phyloP scores from a whole-genome alignment of 345 rosid species.

The Balakata baccata region DNA sequence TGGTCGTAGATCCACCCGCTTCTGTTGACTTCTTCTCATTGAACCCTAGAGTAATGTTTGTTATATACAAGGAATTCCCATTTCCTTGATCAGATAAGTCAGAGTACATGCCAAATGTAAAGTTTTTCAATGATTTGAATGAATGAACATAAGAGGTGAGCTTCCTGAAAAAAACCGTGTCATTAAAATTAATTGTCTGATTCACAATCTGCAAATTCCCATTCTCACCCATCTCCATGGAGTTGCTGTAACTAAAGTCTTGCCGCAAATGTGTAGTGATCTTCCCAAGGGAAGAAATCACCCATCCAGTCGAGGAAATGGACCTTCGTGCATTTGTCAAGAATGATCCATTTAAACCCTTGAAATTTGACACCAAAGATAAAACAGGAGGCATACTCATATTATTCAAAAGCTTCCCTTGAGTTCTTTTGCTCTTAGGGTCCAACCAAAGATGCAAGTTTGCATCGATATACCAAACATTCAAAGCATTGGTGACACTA shows the following conservation, averaged over 20 bases:
- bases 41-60: slow-evolving; percentile 56
- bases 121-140: slow-evolving; percentile 44
- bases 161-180: slow-evolving; percentile 36
- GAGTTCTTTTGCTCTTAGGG: slow-evolving; percentile 35
- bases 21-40: slow-evolving; percentile 45
- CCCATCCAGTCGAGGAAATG: slow-evolving; percentile 54
- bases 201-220: slow-evolving; percentile 56
- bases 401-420: slow-evolving; percentile 56
- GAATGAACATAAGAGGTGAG: slow-evolving; percentile 23
- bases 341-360: slow-evolving; percentile 58
- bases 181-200: slow-evolving; percentile 55
- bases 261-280: slow-evolving; percentile 52
- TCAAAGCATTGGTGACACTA: slow-evolving; percentile 69
- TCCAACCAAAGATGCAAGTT: slow-evolving; percentile 93
- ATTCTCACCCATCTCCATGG: slow-evolving; percentile 49
- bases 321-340: slow-evolving; percentile 47
- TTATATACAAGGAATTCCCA: slow-evolving; percentile 25
- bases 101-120: slow-evolving; percentile 42
- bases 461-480: slow-evolving; percentile 80
- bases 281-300: slow-evolving; percentile 60
- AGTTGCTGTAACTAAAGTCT: slow-evolving; percentile 48
- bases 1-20: slow-evolving; percentile 15
- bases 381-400: slow-evolving; percentile 34
- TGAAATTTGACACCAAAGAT: slow-evolving; percentile 39
- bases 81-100: slow-evolving; percentile 36